Percentiles rank a stretch among this genome's conserved stretches.
Evolutionary conservation across 1,139 yeast genomes (phyloP).

Genomic region (Magnusiomyces ingens): DNA sequence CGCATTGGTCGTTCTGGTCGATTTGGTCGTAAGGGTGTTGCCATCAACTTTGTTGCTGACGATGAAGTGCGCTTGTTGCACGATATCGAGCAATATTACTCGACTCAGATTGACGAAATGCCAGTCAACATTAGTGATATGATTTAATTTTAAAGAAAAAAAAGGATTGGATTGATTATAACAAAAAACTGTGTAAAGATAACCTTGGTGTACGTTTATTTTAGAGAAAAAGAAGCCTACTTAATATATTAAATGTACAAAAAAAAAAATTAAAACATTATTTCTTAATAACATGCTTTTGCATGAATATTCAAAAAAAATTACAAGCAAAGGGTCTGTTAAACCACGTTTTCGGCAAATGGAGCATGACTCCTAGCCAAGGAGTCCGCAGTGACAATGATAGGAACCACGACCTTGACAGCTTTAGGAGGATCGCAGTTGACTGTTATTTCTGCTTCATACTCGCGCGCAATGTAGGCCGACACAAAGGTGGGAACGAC

Average conservation of each 20-base stretch:
- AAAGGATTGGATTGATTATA: too few species aligned
- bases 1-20: conserved; percentile 99
- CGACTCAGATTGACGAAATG: conserved; percentile 97
- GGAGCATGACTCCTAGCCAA: background rate
- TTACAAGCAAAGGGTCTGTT: too few species aligned
- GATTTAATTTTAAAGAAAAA: conserved; percentile 23
- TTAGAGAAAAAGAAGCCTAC: too few species aligned
- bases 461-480: conserved; percentile 1
- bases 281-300: too few species aligned
- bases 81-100: conserved; percentile 97
- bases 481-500: conserved; percentile 1
- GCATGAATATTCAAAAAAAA: too few species aligned
- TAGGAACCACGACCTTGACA: background rate
- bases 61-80: conserved; percentile 91
- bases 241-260: background rate
- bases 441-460: background rate
- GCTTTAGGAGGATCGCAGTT: conserved; percentile 2
- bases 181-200: too few species aligned
- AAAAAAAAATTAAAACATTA: too few species aligned
- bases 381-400: background rate
- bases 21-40: conserved; percentile 99
- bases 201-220: too few species aligned
- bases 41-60: conserved; percentile 92
- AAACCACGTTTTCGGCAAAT: background rate
- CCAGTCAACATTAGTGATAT: conserved; percentile 88